Evolutionary conservation across 768 basidiomycete genomes (phyloP), one percentile per base, ranked within the genome.

Genomic region (Cystofilobasidium bisporidii): DNA sequence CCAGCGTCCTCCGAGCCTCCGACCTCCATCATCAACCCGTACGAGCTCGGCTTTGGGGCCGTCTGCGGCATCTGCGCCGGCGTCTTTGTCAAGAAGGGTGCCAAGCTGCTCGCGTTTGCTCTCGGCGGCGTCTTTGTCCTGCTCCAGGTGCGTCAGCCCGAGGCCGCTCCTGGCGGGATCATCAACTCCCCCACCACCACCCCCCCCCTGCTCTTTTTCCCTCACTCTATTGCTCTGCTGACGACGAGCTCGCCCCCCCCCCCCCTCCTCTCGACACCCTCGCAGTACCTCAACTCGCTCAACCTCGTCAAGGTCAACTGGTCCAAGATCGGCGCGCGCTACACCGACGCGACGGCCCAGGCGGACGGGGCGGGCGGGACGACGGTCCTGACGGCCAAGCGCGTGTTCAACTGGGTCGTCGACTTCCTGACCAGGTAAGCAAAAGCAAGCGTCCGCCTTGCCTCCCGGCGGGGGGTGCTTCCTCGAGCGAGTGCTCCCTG

Each of bases 71-170:
- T 98, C 48, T 96, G 91, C 73, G 85, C 90, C 0, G 94, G 94
- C 0, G 82, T 98, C 0, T 98, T 98, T 74, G 81, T 94, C 72
- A 97, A 96, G 79, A 97, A 94, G 77, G 93, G 94, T n/a, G 84
- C 86, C 11, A 89, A 86, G 75, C 80, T 83, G 2, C 77, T 86
- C 15, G 94, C 92, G 0, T 92, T 91, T 78, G 75, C 87, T 50
- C 78, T 96, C n/a, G 94, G 94, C 3, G 91, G 91, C 3, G 79
- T 89, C 2, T 98, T 96, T 71, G 87, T 97, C 26, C 77, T 97
- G 55, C 82, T 98, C 12, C 92, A 94, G 83, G 92, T 91, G 66
- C 57, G 83, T 74, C 5, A 12, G 28, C n/a, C 20, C 50, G 47
- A n/a, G n/a, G n/a, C n/a, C n/a, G n/a, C n/a, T n/a, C n/a, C n/a